A percentile compares a stretch with the other conserved stretches of the same genome.
Evolutionary conservation across 306 rosid genomes (phyloP).

Genomic region (Vachellia pachyceras): DNA sequence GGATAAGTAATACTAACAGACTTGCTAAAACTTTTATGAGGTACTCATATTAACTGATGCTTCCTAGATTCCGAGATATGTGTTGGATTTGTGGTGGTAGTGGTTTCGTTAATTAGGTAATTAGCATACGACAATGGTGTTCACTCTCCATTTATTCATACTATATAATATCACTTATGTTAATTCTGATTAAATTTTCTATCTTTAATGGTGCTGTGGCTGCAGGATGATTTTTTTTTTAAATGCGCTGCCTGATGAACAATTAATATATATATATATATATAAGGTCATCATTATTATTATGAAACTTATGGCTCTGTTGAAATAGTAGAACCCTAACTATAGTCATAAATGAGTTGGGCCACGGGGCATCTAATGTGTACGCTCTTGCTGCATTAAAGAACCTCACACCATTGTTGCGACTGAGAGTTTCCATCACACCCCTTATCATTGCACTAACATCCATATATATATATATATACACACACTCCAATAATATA

Average conservation of each 20-base stretch:
- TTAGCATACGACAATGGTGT: not conserved
- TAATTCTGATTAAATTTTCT: not conserved
- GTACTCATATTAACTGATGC: not conserved
- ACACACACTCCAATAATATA: not conserved
- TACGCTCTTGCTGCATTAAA: not conserved
- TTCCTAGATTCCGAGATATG: not conserved
- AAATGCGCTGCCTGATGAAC: not conserved
- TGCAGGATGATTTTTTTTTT: not conserved
- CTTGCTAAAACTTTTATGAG: not conserved
- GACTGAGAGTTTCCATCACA: conserved; percentile 15
- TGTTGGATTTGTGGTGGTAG: not conserved
- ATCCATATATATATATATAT: conserved; percentile 3
- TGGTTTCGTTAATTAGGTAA: not conserved
- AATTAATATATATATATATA: not conserved
- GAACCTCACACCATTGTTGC: not conserved
- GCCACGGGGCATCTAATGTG: conserved; percentile 13
- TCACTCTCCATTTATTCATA: not conserved
- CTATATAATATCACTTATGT: not conserved
- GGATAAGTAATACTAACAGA: not conserved
- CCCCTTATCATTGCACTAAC: conserved; percentile 38
- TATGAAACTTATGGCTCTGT: not conserved
- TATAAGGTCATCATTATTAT: not conserved
- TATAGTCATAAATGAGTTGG: conserved; percentile 22
- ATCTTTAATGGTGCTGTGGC: not conserved
- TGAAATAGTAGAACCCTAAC: not conserved